Base-by-base conservation (phyloP, 352 stramenopile genomes). In the Globisporangium perplexum region DNA sequence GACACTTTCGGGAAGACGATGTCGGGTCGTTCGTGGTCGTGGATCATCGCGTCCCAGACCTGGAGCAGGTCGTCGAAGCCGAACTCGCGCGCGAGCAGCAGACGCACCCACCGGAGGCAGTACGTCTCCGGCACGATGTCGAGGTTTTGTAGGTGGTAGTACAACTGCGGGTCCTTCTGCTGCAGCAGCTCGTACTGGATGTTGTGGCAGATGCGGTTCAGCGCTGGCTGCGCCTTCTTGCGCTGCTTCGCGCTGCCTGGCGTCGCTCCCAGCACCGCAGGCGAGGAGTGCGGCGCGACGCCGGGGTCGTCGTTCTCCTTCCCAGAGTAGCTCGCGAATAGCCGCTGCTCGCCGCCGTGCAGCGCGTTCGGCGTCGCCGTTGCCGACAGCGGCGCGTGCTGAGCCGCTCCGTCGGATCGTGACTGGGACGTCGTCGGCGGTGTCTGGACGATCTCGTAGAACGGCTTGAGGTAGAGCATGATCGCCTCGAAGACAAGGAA, bases 81-180 rank as follows among this genome's bases (percentile, higher is more conserved):
- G 41, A 85, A 93, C 55, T 93, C 83, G 1, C 83, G 72, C n/a
- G 79, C 79, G 43, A 93, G 82, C 1, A 93, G 49, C 24, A 93
- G 68, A 1, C 83, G 83, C 17, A 91, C 72, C 83, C 83, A 93
- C 11, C 83, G 71, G 18, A 92, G 61, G 28, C 83, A 91, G 60
- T 93, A 91, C 31, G 79, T 91, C 51, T 92, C 79, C 1, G 83
- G 83, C 0, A 86, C 67, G 47, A 92, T 88, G 11, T 92, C 77
- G 38, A 92, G 60, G 55, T 93, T 88, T 46, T 86, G 69, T 10
- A 93, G 55, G 30, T 93, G 81, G 39, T 86, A 90, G 48, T 78
- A 88, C 20, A 93, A 55, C 45, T 93, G 77, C n/a, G 83, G 83
- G 23, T 93, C 81, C 23, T 79, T 86, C 50, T 91, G 72, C 41